Conservation (phyloP, 2,329 filamentous ascomycete genomes). For the Hirsutella minnesotensis region DNA sequence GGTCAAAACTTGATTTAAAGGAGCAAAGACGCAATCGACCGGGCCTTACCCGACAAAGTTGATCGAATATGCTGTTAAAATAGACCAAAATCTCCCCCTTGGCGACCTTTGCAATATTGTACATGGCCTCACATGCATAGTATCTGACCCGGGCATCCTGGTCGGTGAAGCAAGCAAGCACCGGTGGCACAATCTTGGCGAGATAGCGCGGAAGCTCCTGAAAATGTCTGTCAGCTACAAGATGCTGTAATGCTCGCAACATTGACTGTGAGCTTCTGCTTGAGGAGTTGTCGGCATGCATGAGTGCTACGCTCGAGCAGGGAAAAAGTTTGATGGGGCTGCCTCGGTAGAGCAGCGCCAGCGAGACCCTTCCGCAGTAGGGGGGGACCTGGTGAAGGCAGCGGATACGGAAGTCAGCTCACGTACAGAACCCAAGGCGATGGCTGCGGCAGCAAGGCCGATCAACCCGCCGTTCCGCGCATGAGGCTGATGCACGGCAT, state of each 20-base stretch:
- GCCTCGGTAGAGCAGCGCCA: too few species aligned
- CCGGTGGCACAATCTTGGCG: slow-evolving; percentile 87
- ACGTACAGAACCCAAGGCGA: slow-evolving; percentile 82
- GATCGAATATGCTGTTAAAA: slow-evolving; percentile 98
- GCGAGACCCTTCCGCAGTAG: too few species aligned
- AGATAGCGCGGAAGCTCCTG: slow-evolving; percentile 87
- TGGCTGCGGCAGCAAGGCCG: slow-evolving; percentile 86
- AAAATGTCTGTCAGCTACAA: slow-evolving; percentile 5
- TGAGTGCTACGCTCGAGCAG: too few species aligned
- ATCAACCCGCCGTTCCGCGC: slow-evolving; percentile 94
- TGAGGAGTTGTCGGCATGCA: too few species aligned
- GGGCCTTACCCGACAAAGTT: slow-evolving; percentile 70
- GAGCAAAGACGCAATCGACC: background rate
- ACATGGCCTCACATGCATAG: slow-evolving; percentile 99
- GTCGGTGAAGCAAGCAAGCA: slow-evolving; percentile 93
- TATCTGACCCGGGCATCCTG: slow-evolving; percentile 96
- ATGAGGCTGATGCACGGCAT: slow-evolving; percentile 92
- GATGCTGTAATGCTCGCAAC: too few species aligned
- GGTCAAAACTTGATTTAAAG: background rate
- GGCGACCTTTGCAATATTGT: slow-evolving; percentile 98
- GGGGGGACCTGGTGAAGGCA: too few species aligned
- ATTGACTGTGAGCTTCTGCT: too few species aligned
- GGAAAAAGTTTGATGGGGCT: too few species aligned
- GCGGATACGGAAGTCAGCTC: background rate
- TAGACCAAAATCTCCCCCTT: slow-evolving; percentile 95